Evolutionary conservation across 495 filamentous ascomycete genomes (phyloP).

Genomic region (Hypoxylon rickii): DNA sequence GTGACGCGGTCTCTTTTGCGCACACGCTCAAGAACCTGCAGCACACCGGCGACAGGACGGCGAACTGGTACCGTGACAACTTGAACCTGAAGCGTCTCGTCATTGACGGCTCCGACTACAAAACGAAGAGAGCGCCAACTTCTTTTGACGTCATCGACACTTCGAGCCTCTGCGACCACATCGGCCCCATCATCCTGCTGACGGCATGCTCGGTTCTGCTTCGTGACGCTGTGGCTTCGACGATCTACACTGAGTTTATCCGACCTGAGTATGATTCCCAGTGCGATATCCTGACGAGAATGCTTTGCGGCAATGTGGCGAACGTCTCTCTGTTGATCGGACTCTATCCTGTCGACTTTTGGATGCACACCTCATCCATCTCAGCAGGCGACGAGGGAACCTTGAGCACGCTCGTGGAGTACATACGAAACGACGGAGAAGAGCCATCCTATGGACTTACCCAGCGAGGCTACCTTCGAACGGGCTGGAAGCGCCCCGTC

Average conservation of each 20-base stretch:
- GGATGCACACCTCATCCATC: slow-evolving; percentile 49
- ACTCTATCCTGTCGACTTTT: slow-evolving; percentile 53
- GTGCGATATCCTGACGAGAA: slow-evolving; percentile 8
- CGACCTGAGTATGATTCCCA: slow-evolving; percentile 31
- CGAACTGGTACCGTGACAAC: slow-evolving; percentile 38
- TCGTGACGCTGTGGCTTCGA: slow-evolving; percentile 41
- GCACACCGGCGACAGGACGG: slow-evolving; percentile 21
- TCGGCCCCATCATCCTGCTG: slow-evolving; percentile 55
- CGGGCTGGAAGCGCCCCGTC: slow-evolving; percentile 29
- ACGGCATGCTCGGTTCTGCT: slow-evolving; percentile 54
- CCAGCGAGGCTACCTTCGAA: slow-evolving; percentile 32
- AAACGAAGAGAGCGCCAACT: slow-evolving; percentile 40
- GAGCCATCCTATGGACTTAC: slow-evolving; percentile 20
- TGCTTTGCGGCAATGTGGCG: slow-evolving; percentile 50
- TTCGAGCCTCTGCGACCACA: slow-evolving; percentile 55
- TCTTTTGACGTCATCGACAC: slow-evolving; percentile 63
- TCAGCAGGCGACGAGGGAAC: slow-evolving; percentile 39
- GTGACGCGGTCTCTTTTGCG: slow-evolving; percentile 53
- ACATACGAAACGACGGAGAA: slow-evolving; percentile 1
- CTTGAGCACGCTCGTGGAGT: neutral
- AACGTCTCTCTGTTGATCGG: slow-evolving; percentile 54
- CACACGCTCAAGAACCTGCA: slow-evolving; percentile 47
- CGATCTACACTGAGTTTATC: slow-evolving; percentile 56
- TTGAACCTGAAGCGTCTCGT: slow-evolving; percentile 35
- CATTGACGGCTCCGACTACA: slow-evolving; percentile 50